Conservation (phyloP, 2,329 filamentous ascomycete genomes). For the Epichloe sp. region DNA sequence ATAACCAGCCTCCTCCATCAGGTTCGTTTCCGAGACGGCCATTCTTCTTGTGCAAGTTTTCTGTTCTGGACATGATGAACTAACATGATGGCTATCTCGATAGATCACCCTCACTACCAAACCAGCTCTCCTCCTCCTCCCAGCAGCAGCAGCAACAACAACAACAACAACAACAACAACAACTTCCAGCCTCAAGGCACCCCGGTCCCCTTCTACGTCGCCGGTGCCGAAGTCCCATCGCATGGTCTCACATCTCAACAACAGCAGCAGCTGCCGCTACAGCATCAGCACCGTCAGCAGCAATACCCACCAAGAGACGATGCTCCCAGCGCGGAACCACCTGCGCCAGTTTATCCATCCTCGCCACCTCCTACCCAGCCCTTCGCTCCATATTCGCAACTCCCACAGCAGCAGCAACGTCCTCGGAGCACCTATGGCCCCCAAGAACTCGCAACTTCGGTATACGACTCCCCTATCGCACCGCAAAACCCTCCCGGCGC, state of each 20-base stretch:
- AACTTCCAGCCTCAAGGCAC: constrained; percentile 15
- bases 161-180: constrained; percentile 13
- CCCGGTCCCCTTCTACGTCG: constrained; percentile 52
- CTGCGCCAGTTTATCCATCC: constrained; percentile 28
- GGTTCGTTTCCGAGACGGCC: constrained; percentile 8
- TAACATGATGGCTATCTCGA: constrained; percentile 5
- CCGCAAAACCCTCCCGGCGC: constrained; percentile 29
- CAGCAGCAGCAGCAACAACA: constrained; percentile 30
- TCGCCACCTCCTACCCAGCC: constrained; percentile 32
- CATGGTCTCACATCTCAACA: constrained; percentile 29
- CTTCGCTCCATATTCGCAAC: constrained; percentile 33
- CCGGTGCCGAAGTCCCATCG: constrained; percentile 41
- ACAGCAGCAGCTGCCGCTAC: background rate
- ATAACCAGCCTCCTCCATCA: constrained; percentile 42
- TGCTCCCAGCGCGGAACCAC: constrained; percentile 29
- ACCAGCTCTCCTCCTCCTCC: constrained; percentile 33
- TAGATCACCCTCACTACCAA: constrained; percentile 35
- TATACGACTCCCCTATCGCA: constrained; percentile 60
- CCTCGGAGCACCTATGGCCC: constrained; percentile 58
- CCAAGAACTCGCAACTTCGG: constrained; percentile 66
- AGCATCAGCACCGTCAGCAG: background rate
- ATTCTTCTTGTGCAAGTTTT: background rate
- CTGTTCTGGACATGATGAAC: too few species aligned
- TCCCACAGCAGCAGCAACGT: constrained; percentile 31
- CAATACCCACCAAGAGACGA: constrained; percentile 40